Conservation (phyloP, 345 rosid species). For the Moricandia arvensis region DNA sequence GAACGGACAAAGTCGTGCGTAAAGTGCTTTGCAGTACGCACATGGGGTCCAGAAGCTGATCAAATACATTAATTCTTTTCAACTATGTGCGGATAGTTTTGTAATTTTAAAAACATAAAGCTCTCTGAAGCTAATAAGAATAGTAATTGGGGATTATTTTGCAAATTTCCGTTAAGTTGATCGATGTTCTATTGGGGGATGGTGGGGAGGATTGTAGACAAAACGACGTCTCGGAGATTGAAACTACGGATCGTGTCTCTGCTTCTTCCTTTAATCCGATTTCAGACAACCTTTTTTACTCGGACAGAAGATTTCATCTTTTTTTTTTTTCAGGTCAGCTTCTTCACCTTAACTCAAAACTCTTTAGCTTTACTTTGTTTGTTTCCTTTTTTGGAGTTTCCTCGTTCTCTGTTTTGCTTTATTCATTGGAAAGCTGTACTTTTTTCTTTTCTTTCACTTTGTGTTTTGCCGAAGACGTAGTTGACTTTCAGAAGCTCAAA, state of each 20-base stretch:
- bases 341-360: slow-evolving; percentile 17
- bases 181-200: slow-evolving; percentile 25
- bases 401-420: slow-evolving; percentile 17
- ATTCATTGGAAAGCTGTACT: slow-evolving; percentile 24
- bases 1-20: neutral
- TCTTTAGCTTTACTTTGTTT: neutral
- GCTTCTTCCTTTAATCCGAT: slow-evolving; percentile 34
- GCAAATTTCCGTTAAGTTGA: slow-evolving; percentile 6
- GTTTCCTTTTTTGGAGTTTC: neutral
- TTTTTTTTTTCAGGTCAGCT: slow-evolving; percentile 28
- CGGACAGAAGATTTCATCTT: slow-evolving; percentile 21
- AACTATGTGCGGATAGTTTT: neutral
- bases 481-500: slow-evolving; percentile 29
- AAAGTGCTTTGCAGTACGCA: neutral
- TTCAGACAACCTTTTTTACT: slow-evolving; percentile 34
- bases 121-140: neutral
- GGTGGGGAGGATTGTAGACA: slow-evolving; percentile 32
- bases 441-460: too few relatives aligned
- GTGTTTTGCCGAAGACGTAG: neutral
- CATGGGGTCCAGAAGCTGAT: neutral
- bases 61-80: neutral
- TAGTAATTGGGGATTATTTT: neutral
- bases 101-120: neutral
- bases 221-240: slow-evolving; percentile 39
- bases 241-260: slow-evolving; percentile 35